Conservation (phyloP, 176 grass and related monocot species). For the sorghum (Sorghum bicolor) region DNA sequence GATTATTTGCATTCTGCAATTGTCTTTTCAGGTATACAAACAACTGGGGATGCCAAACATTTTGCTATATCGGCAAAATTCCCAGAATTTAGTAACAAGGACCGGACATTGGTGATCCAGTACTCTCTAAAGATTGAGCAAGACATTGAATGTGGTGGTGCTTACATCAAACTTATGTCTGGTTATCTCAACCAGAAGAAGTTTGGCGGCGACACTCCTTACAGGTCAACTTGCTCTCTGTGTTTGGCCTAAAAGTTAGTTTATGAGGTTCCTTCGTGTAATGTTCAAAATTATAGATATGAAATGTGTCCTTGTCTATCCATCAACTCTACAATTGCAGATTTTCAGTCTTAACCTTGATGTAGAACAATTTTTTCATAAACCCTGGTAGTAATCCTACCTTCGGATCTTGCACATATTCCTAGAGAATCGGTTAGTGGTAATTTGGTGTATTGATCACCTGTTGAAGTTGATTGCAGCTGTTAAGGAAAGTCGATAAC, state of each 20-base stretch:
- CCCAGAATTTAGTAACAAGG: constrained; percentile 82
- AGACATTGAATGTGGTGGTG: constrained; percentile 87
- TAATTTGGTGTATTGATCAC: neutral
- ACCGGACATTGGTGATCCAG: constrained; percentile 63
- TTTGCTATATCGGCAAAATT: constrained; percentile 86
- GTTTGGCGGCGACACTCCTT: constrained; percentile 83
- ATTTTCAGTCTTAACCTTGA: neutral
- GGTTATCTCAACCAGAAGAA: constrained; percentile 95
- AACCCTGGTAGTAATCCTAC: neutral
- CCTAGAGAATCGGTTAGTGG: neutral
- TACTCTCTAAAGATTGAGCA: constrained; percentile 88
- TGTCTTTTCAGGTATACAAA: constrained; percentile 62
- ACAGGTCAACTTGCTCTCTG: constrained; percentile 50
- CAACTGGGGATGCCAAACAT: constrained; percentile 59
- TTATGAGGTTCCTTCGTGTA: neutral
- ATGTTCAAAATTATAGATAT: neutral
- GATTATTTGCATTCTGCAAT: constrained; percentile 11
- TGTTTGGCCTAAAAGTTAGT: neutral
- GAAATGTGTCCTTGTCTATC: neutral
- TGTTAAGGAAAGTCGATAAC: neutral
- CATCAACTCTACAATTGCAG: neutral
- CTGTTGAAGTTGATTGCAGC: neutral
- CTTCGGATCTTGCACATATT: neutral
- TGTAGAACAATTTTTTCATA: neutral
- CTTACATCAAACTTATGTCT: constrained; percentile 89